phyloP scores from a whole-genome alignment of 2,329 filamentous ascomycete genomes.

The Dactylonectria estremocensis region DNA sequence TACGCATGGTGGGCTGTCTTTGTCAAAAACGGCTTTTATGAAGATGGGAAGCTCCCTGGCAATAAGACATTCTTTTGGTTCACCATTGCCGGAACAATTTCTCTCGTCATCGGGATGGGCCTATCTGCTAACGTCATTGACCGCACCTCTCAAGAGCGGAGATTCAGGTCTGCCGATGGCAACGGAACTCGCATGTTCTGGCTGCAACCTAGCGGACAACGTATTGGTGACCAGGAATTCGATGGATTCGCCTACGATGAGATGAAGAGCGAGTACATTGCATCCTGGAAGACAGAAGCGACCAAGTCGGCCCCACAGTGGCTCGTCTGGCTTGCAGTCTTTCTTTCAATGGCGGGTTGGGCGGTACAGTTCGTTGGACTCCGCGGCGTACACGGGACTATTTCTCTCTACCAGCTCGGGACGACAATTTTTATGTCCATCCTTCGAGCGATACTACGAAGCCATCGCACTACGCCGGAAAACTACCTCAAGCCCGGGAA shows the following conservation, averaged over 20 bases:
- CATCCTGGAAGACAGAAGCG: neutral
- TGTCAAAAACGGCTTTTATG: neutral
- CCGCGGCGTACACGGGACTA: neutral
- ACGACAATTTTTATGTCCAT: neutral
- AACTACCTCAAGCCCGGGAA: neutral
- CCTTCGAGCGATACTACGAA: neutral
- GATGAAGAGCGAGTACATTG: neutral
- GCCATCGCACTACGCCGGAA: neutral
- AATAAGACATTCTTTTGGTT: neutral
- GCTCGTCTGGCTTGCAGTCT: neutral
- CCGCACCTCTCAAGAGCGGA: neutral
- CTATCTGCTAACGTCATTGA: neutral
- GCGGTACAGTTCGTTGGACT: neutral
- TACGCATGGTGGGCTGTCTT: constrained; percentile 1
- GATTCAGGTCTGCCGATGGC: neutral
- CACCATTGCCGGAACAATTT: neutral
- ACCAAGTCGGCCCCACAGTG: neutral
- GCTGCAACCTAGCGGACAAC: neutral
- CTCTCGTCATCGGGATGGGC: neutral
- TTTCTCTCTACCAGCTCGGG: constrained; percentile 2
- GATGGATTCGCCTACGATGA: neutral
- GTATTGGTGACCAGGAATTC: neutral
- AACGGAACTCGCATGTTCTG: neutral
- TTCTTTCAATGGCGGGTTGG: neutral
- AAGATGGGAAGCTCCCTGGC: neutral